Evolutionary conservation across 305 asterid genomes (phyloP).

Genomic region (Fraxinus velutina): DNA sequence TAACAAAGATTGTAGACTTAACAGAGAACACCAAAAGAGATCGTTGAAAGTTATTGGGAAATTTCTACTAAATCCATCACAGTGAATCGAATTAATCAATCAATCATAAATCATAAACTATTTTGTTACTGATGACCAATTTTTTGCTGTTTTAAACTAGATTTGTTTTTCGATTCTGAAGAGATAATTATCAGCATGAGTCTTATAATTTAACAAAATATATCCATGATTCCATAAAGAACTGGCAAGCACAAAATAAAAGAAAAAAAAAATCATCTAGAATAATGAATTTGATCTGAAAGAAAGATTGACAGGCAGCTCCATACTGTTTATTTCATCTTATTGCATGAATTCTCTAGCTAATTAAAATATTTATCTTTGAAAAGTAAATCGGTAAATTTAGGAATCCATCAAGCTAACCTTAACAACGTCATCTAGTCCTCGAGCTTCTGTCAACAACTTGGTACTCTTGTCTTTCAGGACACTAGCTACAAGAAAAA

Average conservation of each 20-base stretch:
- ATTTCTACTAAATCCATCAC: neutral
- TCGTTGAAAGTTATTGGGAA: neutral
- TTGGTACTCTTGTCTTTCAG: slow-evolving; percentile 71
- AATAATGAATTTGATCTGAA: neutral
- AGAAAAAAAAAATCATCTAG: neutral
- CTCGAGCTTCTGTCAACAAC: slow-evolving; percentile 78
- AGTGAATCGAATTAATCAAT: neutral
- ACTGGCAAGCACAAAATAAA: neutral
- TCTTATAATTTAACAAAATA: neutral
- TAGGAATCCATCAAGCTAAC: slow-evolving; percentile 34
- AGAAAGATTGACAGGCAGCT: neutral
- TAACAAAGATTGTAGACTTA: neutral
- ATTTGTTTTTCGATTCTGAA: neutral
- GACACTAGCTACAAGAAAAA: slow-evolving; percentile 85
- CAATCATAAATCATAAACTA: neutral
- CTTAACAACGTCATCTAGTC: slow-evolving; percentile 88
- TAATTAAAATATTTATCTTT: neutral
- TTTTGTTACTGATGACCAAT: neutral
- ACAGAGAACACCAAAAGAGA: neutral
- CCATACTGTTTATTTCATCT: neutral
- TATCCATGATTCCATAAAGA: neutral
- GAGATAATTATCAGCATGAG: neutral
- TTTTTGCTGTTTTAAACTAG: neutral
- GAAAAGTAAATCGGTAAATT: neutral
- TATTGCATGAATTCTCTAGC: neutral